Conservation (phyloP, 2,329 filamentous ascomycete genomes). For the Claviceps africana region DNA sequence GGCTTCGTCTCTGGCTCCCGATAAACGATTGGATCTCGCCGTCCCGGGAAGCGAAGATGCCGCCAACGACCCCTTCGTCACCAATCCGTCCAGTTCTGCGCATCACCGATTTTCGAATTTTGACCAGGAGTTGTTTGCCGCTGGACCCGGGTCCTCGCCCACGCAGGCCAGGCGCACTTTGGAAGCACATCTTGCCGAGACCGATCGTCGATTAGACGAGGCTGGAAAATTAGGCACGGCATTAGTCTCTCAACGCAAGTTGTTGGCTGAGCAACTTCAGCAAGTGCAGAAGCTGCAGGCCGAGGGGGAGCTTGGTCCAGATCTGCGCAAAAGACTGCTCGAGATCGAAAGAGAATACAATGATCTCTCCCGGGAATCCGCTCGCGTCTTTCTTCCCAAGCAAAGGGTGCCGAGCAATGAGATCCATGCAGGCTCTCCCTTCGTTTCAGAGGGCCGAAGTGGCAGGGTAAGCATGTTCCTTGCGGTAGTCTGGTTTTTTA, state of each 20-base stretch:
- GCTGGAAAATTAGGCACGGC: constrained; percentile 79
- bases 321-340: constrained; percentile 66
- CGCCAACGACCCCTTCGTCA: constrained; percentile 44
- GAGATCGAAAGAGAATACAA: constrained; percentile 93
- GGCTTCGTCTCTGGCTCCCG: constrained; percentile 29
- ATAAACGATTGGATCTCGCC: constrained; percentile 25
- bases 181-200: constrained; percentile 84
- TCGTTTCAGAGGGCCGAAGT: constrained; percentile 36
- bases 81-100: constrained; percentile 27
- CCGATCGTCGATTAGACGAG: constrained; percentile 80
- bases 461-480: constrained; percentile 33
- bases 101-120: constrained; percentile 69
- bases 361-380: constrained; percentile 79
- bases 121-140: constrained; percentile 64
- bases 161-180: constrained; percentile 78
- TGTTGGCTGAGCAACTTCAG: constrained; percentile 65
- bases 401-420: constrained; percentile 66
- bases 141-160: constrained; percentile 65
- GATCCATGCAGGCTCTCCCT: constrained; percentile 35
- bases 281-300: constrained; percentile 69
- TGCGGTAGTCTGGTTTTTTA: not conserved
- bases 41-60: constrained; percentile 20
- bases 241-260: constrained; percentile 72
- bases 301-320: constrained; percentile 66
- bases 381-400: constrained; percentile 74